Evolutionary conservation across 495 filamentous ascomycete species (phyloP).

Genomic region (Glarea lozoyensis): DNA sequence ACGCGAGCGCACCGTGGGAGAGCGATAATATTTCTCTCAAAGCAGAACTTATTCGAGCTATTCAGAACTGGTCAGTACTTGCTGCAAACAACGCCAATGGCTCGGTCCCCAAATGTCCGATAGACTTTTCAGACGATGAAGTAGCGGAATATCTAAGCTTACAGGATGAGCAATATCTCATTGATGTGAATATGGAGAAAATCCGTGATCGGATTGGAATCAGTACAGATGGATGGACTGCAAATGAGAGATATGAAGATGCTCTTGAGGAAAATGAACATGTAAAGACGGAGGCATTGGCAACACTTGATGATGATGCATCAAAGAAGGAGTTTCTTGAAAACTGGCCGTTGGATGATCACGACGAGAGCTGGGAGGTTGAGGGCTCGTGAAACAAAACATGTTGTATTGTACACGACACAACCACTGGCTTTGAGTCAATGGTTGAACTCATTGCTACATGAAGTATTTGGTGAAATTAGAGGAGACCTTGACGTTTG

Average conservation of each 20-base stretch:
- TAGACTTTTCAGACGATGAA: neutral
- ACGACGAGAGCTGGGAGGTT: neutral
- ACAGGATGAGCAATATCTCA: neutral
- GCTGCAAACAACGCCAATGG: neutral
- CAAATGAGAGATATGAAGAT: neutral
- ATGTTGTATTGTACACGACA: too few species aligned
- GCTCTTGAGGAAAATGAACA: conserved; percentile 1
- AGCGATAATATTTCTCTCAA: neutral
- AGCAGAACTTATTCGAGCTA: neutral
- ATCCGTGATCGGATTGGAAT: conserved; percentile 1
- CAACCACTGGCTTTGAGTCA: too few species aligned
- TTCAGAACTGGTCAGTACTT: conserved; percentile 1
- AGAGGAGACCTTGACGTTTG: too few species aligned
- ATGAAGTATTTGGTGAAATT: too few species aligned
- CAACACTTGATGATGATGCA: neutral
- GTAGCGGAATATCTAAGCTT: neutral
- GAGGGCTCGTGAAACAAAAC: neutral
- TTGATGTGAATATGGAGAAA: conserved; percentile 1
- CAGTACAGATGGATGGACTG: conserved; percentile 1
- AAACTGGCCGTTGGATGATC: conserved; percentile 1
- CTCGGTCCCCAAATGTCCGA: neutral
- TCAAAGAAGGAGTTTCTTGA: conserved; percentile 1
- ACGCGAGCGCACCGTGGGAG: neutral
- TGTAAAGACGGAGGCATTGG: neutral
- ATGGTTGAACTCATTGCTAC: too few species aligned